Evolutionary conservation across 345 rosid genomes (phyloP), one percentile per base, ranked within the genome.

Genomic region (Sisymbrium altissimum): DNA sequence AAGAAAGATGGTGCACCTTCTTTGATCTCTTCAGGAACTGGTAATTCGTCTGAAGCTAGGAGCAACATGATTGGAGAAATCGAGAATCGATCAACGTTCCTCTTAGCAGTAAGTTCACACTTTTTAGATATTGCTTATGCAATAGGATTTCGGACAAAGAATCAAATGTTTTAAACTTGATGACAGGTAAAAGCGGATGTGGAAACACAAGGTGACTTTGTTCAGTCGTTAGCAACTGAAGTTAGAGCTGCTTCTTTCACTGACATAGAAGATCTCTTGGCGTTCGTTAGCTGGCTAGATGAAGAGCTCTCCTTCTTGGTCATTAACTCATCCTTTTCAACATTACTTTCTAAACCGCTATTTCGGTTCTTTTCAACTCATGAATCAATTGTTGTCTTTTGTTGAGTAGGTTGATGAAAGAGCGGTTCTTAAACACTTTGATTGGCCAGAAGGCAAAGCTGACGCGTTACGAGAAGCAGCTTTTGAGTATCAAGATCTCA

Each of bases 361-460:
- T 54, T 39, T 41, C 1, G 36, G 59, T 59, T 53, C 11, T n/a
- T 0, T 56, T 2, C 27, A 3, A 35, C 72, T 74, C 14, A 45
- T 12, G 0, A 14, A 33, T 23, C 30, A 38, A 2, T 46, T 30
- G 0, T 5, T 58, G 1, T 35, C 38, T 9, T 38, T 64, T 64
- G 69, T 49, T 70, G 49, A 7, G 12, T 72, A 91, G 98, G 98
- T 92, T 76, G 99, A 95, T 78, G 98, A 95, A 76, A 85, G 97
- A 66, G 98, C 98, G 40, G 99, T 95, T 54, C 91, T 95, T 73
- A 95, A 95, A 86, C 99, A 95, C 83, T 95, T 95, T 71, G 98
- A 95, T 30, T 95, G 99, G 97, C 99, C 99, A 60, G 98, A 95
- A 86, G 89, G 97, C 65, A 95, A 95, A 82, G 97, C 98, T 61